Evolutionary conservation across 345 rosid species (phyloP).

Genomic region (Bruguiera sexangula): DNA sequence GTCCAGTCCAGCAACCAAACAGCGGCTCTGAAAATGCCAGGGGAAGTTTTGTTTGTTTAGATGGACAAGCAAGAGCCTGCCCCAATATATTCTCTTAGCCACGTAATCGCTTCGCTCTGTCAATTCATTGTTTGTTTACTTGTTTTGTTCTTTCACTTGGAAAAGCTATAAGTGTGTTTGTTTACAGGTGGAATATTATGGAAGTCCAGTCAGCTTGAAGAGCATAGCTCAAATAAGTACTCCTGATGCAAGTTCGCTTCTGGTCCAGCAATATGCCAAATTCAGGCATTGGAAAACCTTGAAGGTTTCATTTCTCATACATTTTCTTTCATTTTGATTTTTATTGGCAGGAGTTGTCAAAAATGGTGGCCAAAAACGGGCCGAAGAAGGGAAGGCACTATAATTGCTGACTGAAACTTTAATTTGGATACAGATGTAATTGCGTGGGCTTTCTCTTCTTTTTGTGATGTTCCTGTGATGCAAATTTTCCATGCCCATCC

Average conservation of each 20-base stretch:
- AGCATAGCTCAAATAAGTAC: constrained; percentile 87
- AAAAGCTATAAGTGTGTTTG: constrained; percentile 10
- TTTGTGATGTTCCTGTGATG: constrained; percentile 13
- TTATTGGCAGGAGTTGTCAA: constrained; percentile 63
- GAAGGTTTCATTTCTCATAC: background rate
- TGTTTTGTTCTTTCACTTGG: background rate
- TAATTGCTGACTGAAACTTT: constrained; percentile 30
- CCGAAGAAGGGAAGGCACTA: constrained; percentile 89
- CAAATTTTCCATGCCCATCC: background rate
- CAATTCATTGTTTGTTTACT: too few species aligned
- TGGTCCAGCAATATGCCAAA: constrained; percentile 90
- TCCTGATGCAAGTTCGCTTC: constrained; percentile 82
- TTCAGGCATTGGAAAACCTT: constrained; percentile 50
- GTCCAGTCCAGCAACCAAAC: too few species aligned
- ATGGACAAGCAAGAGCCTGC: too few species aligned
- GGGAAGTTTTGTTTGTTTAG: too few species aligned
- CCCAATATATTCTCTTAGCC: too few species aligned
- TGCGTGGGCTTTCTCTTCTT: constrained; percentile 11
- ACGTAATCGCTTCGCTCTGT: too few species aligned
- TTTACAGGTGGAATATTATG: constrained; percentile 82
- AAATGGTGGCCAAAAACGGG: constrained; percentile 81
- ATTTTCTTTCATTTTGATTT: background rate
- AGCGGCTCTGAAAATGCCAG: too few species aligned
- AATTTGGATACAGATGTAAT: constrained; percentile 13
- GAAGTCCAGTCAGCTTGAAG: constrained; percentile 84